Evolutionary conservation across 768 basidiomycete species (phyloP), one percentile per base, ranked within the genome.

Genomic region (Ramaria sp.): DNA sequence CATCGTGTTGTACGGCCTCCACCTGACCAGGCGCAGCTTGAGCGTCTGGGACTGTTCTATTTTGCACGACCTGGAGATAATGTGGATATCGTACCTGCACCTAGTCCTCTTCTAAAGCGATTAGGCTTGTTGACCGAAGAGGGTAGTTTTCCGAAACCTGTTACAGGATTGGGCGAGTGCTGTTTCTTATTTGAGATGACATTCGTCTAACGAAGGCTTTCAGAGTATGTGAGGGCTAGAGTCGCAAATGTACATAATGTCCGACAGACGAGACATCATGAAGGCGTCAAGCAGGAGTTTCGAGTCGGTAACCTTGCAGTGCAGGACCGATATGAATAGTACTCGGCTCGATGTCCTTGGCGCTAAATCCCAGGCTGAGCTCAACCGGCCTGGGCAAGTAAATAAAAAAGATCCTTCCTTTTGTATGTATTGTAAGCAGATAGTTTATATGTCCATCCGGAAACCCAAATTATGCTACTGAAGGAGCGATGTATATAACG

Each of bases 1-100:
- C 70, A 70, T 56, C 70, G 70, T 41, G 70, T 71, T 42, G 56
- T 67, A 13, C 67, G 67, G 50, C 70, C 70, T 16, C 70, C 70
- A 1, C 51, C 50, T n/a, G 67, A 69, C 54, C 70, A 71, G 60
- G 65, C 58, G 1, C 62, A 61, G 4, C 63, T 64, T 59, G 55
- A 59, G 30, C 67, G 70, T 12, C 66, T 71, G 16, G 69, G 70
- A 20, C 55, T 68, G 10, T 65, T 62, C 60, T 71, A 69, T 61
- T 71, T 71, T 59, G 61, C 62, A 4, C 58, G 67, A 41, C 61
- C 68, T 22, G 61, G 65, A 54, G 64, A 70, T 58, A 60, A 64
- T 39, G 61, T 66, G 28, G 48, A 51, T n/a, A 61, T 71, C 2
- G 48, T 50, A 7, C 69, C 70, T 13, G 25, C 28, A 10, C 45